These are phyloP conservation scores for Didymella pomorum DNA, from an alignment of 2,329 filamentous ascomycete species.

Conservation along the genomic window DNA sequence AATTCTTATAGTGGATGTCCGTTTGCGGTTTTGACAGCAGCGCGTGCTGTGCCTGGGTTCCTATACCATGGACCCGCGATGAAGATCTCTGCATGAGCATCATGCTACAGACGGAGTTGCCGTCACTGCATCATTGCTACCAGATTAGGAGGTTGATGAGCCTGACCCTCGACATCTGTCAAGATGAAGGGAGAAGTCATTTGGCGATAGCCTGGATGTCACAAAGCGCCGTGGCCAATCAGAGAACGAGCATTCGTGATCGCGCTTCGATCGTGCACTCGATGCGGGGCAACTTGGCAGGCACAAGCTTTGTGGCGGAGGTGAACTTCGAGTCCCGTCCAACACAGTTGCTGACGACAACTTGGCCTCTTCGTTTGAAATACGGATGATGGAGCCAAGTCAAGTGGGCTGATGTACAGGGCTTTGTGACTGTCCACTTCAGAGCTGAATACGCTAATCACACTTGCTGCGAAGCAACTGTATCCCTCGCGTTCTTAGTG, in stretches of 20 bases:
- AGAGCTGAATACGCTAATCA: neutral
- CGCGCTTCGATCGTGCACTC: constrained; percentile 1
- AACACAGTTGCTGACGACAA: neutral
- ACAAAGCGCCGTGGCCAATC: constrained; percentile 3
- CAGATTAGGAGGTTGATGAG: neutral
- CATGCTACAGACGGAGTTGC: neutral
- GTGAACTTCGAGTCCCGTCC: neutral
- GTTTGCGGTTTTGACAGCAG: constrained; percentile 19
- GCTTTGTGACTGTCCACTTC: neutral
- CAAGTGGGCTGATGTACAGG: neutral
- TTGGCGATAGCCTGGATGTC: neutral
- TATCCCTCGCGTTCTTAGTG: neutral
- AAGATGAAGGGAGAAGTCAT: constrained; percentile 10
- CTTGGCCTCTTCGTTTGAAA: neutral
- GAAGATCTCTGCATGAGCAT: constrained; percentile 7
- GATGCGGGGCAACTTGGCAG: constrained; percentile 3
- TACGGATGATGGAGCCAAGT: neutral
- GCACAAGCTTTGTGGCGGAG: neutral
- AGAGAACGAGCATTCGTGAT: neutral
- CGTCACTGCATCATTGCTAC: constrained; percentile 4
- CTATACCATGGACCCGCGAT: constrained; percentile 11
- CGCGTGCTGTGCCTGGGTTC: constrained; percentile 15
- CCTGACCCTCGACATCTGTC: neutral
- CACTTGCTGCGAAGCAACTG: neutral
- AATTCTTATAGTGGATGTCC: constrained; percentile 8